Evolutionary conservation across 768 basidiomycete species (phyloP).

Genomic region (Boletus rubescentipes): DNA sequence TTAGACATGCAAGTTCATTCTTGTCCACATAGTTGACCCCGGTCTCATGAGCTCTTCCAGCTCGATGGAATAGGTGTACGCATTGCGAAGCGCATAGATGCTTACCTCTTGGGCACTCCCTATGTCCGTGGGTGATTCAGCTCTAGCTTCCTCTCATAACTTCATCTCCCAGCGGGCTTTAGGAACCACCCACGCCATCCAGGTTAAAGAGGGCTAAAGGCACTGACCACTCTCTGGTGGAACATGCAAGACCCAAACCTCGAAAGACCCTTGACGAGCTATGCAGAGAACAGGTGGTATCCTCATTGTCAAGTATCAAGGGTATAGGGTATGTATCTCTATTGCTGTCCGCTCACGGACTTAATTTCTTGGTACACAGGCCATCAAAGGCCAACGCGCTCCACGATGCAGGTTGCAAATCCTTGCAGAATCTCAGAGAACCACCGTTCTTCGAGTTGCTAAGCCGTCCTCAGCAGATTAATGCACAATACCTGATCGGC

Average conservation of each 20-base stretch:
- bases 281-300: conserved; percentile 28
- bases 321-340: conserved; percentile 47
- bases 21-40: neutral
- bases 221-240: conserved; percentile 2
- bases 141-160: neutral
- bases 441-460: conserved; percentile 41
- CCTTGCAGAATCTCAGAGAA: conserved; percentile 40
- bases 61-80: conserved; percentile 37
- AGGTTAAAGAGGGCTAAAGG: conserved; percentile 1
- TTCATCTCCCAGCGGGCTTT: neutral
- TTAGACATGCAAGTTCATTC: conserved; percentile 25
- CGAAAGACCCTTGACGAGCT: conserved; percentile 27
- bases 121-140: conserved; percentile 35
- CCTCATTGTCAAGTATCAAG: conserved; percentile 38
- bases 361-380: conserved; percentile 10
- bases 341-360: neutral
- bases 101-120: conserved; percentile 33
- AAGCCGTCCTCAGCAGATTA: conserved; percentile 36
- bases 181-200: conserved; percentile 19
- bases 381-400: conserved; percentile 40
- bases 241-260: neutral
- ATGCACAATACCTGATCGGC: conserved; percentile 42
- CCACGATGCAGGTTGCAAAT: conserved; percentile 49
- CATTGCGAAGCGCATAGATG: conserved; percentile 47
- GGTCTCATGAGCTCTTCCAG: conserved; percentile 21